Conservation (phyloP, 768 basidiomycete species). For the Lepiota venenata region DNA sequence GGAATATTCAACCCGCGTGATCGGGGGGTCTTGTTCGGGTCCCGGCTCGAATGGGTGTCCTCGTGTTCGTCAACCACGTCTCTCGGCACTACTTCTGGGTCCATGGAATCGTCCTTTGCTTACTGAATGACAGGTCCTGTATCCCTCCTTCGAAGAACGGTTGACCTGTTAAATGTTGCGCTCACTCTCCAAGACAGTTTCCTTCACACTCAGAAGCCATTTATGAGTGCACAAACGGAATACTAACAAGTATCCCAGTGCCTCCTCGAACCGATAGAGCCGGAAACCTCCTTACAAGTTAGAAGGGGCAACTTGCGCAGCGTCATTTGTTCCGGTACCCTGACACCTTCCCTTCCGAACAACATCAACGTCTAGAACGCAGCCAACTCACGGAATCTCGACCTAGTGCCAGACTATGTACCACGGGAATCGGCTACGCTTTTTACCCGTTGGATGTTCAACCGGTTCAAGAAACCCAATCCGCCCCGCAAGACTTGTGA, state of each 20-base stretch:
- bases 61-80: constrained; percentile 2
- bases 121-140: constrained; percentile 1
- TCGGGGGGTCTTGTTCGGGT: not conserved
- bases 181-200: not conserved
- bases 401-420: too few species aligned
- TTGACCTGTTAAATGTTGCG: not conserved
- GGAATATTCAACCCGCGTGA: constrained; percentile 3
- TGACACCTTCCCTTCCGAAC: not conserved
- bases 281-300: not conserved
- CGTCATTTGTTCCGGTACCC: not conserved
- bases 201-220: too few species aligned
- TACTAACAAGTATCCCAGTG: not conserved
- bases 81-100: not conserved
- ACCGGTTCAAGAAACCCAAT: too few species aligned
- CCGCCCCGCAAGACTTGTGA: too few species aligned
- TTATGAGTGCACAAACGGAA: not conserved
- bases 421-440: too few species aligned
- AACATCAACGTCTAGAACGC: too few species aligned
- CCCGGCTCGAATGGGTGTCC: not conserved
- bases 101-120: not conserved
- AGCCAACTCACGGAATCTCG: too few species aligned
- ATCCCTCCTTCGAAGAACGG: too few species aligned
- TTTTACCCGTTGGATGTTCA: too few species aligned
- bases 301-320: too few species aligned
- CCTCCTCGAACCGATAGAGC: not conserved